These are phyloP conservation scores for Fusarium multiceps DNA, from an alignment of 2,329 filamentous ascomycete species.

Conservation along the genomic window DNA sequence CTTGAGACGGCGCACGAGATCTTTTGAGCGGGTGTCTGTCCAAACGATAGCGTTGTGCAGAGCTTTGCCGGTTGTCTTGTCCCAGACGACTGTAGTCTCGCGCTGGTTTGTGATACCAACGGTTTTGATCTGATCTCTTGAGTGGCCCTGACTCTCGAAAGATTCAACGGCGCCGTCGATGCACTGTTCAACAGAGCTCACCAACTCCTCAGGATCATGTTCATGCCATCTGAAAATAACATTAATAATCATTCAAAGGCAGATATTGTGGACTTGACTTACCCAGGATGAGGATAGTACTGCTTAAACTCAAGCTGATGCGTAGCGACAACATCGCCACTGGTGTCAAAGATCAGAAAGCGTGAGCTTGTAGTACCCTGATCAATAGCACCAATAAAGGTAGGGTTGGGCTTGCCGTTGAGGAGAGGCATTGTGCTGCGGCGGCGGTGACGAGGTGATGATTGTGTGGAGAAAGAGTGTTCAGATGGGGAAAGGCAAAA, in stretches of 20 bases:
- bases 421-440: constrained; percentile 48
- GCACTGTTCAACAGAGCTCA: constrained; percentile 77
- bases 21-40: constrained; percentile 82
- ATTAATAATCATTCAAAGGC: background rate
- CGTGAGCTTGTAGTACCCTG: constrained; percentile 83
- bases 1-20: constrained; percentile 79
- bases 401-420: constrained; percentile 39
- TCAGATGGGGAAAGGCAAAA: constrained; percentile 16
- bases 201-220: constrained; percentile 80
- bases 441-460: background rate
- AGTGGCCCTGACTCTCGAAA: constrained; percentile 76
- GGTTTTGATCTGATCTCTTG: constrained; percentile 74
- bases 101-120: constrained; percentile 87
- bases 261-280: constrained; percentile 44
- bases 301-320: constrained; percentile 83
- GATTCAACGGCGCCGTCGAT: constrained; percentile 78
- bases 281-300: constrained; percentile 80
- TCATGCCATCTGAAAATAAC: constrained; percentile 76
- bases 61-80: constrained; percentile 78
- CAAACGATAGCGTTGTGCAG: constrained; percentile 86
- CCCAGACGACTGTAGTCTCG: constrained; percentile 85
- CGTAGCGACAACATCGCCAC: constrained; percentile 74
- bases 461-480: constrained; percentile 17
- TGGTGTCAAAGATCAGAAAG: constrained; percentile 80
- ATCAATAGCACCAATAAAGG: constrained; percentile 81